Evolutionary conservation across 2,329 filamentous ascomycete genomes (phyloP).

Genomic region (Pestalotiopsis sp.): DNA sequence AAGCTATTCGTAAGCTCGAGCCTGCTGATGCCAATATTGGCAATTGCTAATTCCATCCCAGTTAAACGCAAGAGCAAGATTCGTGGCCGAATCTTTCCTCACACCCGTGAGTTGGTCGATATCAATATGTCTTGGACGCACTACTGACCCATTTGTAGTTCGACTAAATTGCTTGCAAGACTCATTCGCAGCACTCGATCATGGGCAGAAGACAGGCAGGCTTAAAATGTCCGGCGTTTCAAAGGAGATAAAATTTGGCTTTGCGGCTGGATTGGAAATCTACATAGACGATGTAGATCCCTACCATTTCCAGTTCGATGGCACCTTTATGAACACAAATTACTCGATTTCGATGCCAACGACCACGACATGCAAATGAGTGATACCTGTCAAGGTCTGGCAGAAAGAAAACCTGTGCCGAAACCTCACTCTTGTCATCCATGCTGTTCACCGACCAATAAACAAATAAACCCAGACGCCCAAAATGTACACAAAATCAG

Average conservation of each 20-base stretch:
- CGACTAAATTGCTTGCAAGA: neutral
- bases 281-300: neutral
- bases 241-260: constrained; percentile 15
- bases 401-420: neutral
- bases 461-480: too few species aligned
- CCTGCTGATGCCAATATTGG: neutral
- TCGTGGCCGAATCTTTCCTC: constrained; percentile 97
- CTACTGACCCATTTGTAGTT: neutral
- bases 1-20: constrained; percentile 86
- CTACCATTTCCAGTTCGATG: neutral
- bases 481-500: too few species aligned
- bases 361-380: neutral
- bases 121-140: neutral
- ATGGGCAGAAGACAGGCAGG: neutral
- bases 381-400: neutral
- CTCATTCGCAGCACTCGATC: neutral
- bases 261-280: neutral
- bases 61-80: constrained; percentile 95
- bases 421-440: neutral
- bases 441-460: too few species aligned
- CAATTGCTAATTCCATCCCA: constrained; percentile 44
- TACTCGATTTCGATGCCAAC: neutral
- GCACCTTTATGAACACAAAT: neutral
- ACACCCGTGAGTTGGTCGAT: constrained; percentile 58
- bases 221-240: constrained; percentile 8